phyloP scores from a whole-genome alignment of 202 grass and related monocot species.

The Saccharum hybrid region DNA sequence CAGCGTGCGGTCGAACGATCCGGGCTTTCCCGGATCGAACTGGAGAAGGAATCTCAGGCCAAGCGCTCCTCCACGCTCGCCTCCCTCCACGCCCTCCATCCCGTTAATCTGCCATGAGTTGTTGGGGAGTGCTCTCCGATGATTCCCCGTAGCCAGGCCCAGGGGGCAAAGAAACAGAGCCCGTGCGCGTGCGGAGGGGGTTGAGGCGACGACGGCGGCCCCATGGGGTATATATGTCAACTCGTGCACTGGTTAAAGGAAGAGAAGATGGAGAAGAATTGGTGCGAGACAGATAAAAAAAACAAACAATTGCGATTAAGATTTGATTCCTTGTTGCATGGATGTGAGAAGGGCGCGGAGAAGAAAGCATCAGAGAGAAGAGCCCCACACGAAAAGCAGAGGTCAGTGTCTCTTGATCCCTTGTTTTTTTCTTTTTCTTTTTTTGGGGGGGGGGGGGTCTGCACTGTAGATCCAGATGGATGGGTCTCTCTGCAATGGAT shows the following conservation, averaged over 20 bases:
- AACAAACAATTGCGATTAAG: background rate
- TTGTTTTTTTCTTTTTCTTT: background rate
- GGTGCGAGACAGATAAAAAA: background rate
- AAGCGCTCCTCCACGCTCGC: background rate
- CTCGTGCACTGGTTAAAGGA: slow-evolving; percentile 4
- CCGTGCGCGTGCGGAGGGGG: no score
- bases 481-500: background rate
- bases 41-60: slow-evolving; percentile 45
- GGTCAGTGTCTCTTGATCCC: slow-evolving; percentile 33
- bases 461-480: background rate
- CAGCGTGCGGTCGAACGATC: slow-evolving; percentile 18
- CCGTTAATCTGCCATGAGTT: slow-evolving; percentile 19
- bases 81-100: slow-evolving; percentile 3
- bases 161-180: no score
- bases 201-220: background rate
- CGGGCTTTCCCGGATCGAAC: slow-evolving; percentile 34
- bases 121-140: no score
- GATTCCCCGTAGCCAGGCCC: no score
- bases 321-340: slow-evolving; percentile 49
- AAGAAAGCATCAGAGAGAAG: slow-evolving; percentile 43
- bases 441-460: no score
- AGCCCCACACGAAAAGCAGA: slow-evolving; percentile 48
- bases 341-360: slow-evolving; percentile 7
- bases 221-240: slow-evolving; percentile 46
- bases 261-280: background rate